Percentiles rank a stretch among this genome's conserved stretches.
phyloP scores from a whole-genome alignment of 75 land plant genomes.

The Picea sitchensis region DNA sequence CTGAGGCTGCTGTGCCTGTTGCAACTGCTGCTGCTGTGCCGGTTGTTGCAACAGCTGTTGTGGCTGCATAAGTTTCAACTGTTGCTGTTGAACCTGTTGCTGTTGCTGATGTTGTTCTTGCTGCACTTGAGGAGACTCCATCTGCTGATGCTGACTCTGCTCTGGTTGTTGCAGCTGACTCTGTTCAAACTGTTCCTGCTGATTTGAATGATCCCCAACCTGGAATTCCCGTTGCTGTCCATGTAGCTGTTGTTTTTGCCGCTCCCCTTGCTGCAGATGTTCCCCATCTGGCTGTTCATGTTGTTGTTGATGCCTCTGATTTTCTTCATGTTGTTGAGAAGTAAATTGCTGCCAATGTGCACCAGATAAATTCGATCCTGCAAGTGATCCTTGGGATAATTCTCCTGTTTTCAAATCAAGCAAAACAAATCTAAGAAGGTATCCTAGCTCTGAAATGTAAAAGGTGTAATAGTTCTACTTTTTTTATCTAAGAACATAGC shows the following conservation, averaged over 20 bases:
- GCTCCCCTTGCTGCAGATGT: slow-evolving; percentile 18
- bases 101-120: slow-evolving; percentile 16
- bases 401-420: slow-evolving; percentile 7
- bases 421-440: no score
- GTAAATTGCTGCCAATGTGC: slow-evolving; percentile 21
- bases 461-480: no score
- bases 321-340: slow-evolving; percentile 14
- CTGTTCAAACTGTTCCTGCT: slow-evolving; percentile 12
- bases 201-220: slow-evolving; percentile 7
- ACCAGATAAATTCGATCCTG: slow-evolving; percentile 18
- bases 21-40: not conserved
- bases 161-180: slow-evolving; percentile 6
- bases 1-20: slow-evolving; percentile 6
- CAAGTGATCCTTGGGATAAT: slow-evolving; percentile 25
- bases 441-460: no score
- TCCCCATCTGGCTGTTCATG: not conserved
- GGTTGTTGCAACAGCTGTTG: slow-evolving; percentile 13
- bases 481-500: no score
- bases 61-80: not conserved
- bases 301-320: slow-evolving; percentile 1
- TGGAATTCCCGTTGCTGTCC: slow-evolving; percentile 15
- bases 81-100: not conserved
- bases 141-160: not conserved
- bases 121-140: slow-evolving; percentile 13
- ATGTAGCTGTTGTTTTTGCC: slow-evolving; percentile 3